Evolutionary conservation across 345 rosid species (phyloP).

Genomic region (Iberis pinnata): DNA sequence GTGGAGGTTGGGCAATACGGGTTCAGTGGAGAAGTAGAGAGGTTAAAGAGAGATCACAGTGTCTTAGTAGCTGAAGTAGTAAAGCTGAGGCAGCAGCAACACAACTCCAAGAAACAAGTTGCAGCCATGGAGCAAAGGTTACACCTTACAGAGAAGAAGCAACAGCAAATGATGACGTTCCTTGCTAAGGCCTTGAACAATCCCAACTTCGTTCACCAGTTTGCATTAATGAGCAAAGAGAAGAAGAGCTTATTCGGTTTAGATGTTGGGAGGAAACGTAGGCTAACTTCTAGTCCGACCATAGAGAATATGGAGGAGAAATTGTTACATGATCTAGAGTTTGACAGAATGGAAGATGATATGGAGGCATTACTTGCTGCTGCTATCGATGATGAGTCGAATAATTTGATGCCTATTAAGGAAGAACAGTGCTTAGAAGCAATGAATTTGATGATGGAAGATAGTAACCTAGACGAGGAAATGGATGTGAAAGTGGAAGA

Average conservation of each 20-base stretch:
- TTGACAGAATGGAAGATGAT: constrained; percentile 32
- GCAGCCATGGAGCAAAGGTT: constrained; percentile 50
- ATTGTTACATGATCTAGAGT: constrained; percentile 15
- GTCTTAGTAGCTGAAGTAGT: constrained; percentile 52
- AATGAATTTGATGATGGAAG: constrained; percentile 47
- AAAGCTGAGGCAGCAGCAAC: constrained; percentile 63
- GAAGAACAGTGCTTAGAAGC: constrained; percentile 33
- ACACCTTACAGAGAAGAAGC: constrained; percentile 50
- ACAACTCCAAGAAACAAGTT: constrained; percentile 44
- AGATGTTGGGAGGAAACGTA: constrained; percentile 48
- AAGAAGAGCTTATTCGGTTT: constrained; percentile 35
- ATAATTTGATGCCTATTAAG: constrained; percentile 25
- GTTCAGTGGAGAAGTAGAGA: constrained; percentile 50
- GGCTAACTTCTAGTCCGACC: constrained; percentile 46
- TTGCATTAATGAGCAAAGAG: constrained; percentile 36
- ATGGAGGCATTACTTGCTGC: constrained; percentile 47
- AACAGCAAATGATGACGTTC: constrained; percentile 67
- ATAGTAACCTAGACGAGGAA: constrained; percentile 39
- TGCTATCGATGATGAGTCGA: constrained; percentile 43
- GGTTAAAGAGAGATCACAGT: constrained; percentile 50
- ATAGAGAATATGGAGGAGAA: constrained; percentile 39
- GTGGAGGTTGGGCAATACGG: constrained; percentile 67
- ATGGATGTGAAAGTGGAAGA: constrained; percentile 49
- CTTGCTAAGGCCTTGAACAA: constrained; percentile 60
- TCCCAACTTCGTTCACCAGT: constrained; percentile 46